Base-by-base conservation (phyloP, 768 basidiomycete species). In the Lenzites betulinus region DNA sequence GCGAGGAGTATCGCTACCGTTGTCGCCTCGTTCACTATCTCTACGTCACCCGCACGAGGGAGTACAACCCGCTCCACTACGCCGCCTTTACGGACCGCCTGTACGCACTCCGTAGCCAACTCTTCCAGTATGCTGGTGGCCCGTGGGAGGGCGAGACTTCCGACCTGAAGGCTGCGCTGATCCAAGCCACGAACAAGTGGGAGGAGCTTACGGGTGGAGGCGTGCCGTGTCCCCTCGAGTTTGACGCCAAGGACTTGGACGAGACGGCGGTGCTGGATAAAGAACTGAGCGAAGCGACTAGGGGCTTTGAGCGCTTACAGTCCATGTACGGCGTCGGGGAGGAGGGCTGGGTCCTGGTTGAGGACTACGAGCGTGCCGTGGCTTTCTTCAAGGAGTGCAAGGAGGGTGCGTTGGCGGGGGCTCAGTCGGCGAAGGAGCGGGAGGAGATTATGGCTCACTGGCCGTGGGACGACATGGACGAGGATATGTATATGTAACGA, bases 61-160 rank as follows among this genome's bases (percentile, higher is more conserved):
- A 75, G 75, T 75, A 56, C 77, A 84, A 83, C 76, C 36, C 67
- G 67, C 72, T 68, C 60, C 81, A 83, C 70, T 68, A 77, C 66
- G 71, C 44, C 0, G 75, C 76, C 0, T 71, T 81, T 54, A 70
- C 66, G 68, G 77, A 81, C 71, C 73, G 71, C 56, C 7, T 76
- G 66, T 30, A 30, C 62, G 30, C 69, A 64, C 67, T 82, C 72
- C 70, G 68, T 66, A 13, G 71, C 68, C 76, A 77, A 59, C 78
- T 84, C 60, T 82, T 80, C 75, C 1, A 47, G 54, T 65, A 78
- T 42, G 79, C 82, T 54, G 49, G 81, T 71, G 67, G 49, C 58
- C 78, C 75, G 12, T 84, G 82, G 82, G 79, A 81, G 69, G 82
- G 80, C 57, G 81, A 83, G 65, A 79, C 79, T 62, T 66, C 70